These are phyloP conservation scores for Colletotrichum siamense DNA, from an alignment of 2,329 filamentous ascomycete species.

Conservation along the genomic window DNA sequence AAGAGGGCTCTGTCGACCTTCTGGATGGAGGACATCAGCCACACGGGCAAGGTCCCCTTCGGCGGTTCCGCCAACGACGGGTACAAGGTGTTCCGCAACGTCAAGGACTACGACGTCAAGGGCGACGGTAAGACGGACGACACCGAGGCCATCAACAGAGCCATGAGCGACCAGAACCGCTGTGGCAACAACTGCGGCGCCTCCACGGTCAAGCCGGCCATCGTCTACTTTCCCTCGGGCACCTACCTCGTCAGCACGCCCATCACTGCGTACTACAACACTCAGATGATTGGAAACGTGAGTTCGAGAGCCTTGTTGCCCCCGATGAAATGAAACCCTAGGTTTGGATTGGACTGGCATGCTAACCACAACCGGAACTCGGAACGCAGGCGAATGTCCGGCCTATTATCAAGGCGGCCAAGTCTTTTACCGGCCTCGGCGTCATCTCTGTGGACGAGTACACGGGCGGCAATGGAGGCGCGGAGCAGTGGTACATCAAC, in stretches of 20 bases:
- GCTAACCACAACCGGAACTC: background rate
- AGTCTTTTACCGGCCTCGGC: constrained; percentile 59
- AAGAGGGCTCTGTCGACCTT: background rate
- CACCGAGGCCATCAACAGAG: constrained; percentile 58
- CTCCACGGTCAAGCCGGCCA: constrained; percentile 31
- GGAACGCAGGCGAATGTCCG: constrained; percentile 48
- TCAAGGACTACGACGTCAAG: constrained; percentile 42
- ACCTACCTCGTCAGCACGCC: constrained; percentile 58
- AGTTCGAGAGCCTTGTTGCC: background rate
- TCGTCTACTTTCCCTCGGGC: constrained; percentile 42
- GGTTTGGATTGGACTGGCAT: background rate
- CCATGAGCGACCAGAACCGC: constrained; percentile 43
- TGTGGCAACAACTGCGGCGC: constrained; percentile 32
- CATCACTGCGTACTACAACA: constrained; percentile 61
- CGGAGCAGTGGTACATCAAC: constrained; percentile 36
- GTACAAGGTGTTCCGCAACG: constrained; percentile 44
- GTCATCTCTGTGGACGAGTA: constrained; percentile 55
- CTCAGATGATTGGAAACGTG: constrained; percentile 64
- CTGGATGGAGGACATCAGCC: background rate
- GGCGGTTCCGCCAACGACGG: background rate
- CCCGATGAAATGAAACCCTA: background rate
- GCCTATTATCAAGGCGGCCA: constrained; percentile 58
- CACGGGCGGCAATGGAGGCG: constrained; percentile 27
- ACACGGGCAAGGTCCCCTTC: background rate
- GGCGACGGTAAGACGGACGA: constrained; percentile 49